phyloP scores from a whole-genome alignment of 1,284 basidiomycete genomes.

The Wolfiporia cocos region DNA sequence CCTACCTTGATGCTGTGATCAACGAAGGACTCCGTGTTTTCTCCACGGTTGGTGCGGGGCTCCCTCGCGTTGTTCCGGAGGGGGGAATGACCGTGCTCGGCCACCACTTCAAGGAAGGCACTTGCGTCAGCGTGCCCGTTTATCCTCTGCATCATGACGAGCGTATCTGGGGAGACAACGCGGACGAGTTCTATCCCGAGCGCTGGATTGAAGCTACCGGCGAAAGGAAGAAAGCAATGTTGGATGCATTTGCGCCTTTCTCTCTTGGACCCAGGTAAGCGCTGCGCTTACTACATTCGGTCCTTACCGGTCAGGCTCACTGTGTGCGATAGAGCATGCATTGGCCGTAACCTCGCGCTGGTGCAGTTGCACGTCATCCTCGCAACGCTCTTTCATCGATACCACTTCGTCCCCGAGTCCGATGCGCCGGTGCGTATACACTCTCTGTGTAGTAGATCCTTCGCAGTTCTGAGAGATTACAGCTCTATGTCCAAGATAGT shows the following conservation, averaged over 20 bases:
- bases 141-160: slow-evolving; percentile 32
- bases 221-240: slow-evolving; percentile 7
- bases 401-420: slow-evolving; percentile 25
- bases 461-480: neutral
- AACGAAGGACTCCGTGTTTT: slow-evolving; percentile 20
- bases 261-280: slow-evolving; percentile 14
- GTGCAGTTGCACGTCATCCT: slow-evolving; percentile 34
- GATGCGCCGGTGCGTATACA: slow-evolving; percentile 22
- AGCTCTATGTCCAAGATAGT: slow-evolving; percentile 5
- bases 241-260: slow-evolving; percentile 15
- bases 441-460: neutral
- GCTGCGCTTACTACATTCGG: neutral
- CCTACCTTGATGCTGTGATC: slow-evolving; percentile 21
- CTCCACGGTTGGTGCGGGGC: slow-evolving; percentile 17
- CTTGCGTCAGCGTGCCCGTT: slow-evolving; percentile 21
- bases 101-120: slow-evolving; percentile 15
- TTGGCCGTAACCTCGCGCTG: slow-evolving; percentile 29
- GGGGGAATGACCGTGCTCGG: slow-evolving; percentile 17
- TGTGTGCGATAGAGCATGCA: slow-evolving; percentile 16
- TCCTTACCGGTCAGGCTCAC: neutral
- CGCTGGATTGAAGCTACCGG: slow-evolving; percentile 29
- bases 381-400: slow-evolving; percentile 31
- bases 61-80: slow-evolving; percentile 20
- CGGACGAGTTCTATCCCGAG: slow-evolving; percentile 32
- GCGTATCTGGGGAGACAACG: slow-evolving; percentile 32